These are phyloP conservation scores for Diaporthe sp. DNA, from an alignment of 2,329 filamentous ascomycete genomes.

Conservation along the genomic window DNA sequence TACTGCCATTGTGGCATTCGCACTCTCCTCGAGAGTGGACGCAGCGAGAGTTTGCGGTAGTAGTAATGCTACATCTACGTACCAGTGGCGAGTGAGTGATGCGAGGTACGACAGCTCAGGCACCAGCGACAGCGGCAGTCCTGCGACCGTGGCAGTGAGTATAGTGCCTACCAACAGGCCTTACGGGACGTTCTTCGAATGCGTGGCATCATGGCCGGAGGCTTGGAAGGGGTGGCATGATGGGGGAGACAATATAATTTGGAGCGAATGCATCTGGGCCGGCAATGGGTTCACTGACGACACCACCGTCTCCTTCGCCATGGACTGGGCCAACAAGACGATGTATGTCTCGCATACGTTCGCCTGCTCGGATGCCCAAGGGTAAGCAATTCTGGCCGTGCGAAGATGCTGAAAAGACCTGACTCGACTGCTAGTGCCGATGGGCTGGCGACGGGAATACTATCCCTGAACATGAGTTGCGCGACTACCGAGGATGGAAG, in stretches of 20 bases:
- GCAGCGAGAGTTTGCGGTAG: not conserved
- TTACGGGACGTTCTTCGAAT: conserved; percentile 47
- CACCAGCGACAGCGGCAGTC: conserved; percentile 18
- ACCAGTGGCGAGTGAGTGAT: conserved; percentile 10
- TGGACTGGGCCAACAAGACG: conserved; percentile 50
- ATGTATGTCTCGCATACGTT: conserved; percentile 52
- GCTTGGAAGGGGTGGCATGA: conserved; percentile 49
- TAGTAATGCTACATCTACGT: not conserved
- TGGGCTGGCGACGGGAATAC: not conserved
- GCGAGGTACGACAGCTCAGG: not conserved
- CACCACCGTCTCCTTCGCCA: conserved; percentile 49
- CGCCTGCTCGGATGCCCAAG: conserved; percentile 47
- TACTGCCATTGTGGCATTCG: not conserved
- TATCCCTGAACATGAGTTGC: not conserved
- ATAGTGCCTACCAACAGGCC: conserved; percentile 45
- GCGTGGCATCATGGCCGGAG: conserved; percentile 51
- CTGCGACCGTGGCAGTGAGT: conserved; percentile 46
- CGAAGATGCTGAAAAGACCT: not conserved
- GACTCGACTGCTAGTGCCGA: not conserved
- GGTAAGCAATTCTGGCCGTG: conserved; percentile 35
- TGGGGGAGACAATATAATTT: conserved; percentile 47
- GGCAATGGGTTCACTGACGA: conserved; percentile 48
- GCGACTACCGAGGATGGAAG: not conserved
- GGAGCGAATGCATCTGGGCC: conserved; percentile 53
- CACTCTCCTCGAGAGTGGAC: not conserved